Evolutionary conservation across 2,329 filamentous ascomycete species (phyloP).

Genomic region (Aspergillus sclerotialis): DNA sequence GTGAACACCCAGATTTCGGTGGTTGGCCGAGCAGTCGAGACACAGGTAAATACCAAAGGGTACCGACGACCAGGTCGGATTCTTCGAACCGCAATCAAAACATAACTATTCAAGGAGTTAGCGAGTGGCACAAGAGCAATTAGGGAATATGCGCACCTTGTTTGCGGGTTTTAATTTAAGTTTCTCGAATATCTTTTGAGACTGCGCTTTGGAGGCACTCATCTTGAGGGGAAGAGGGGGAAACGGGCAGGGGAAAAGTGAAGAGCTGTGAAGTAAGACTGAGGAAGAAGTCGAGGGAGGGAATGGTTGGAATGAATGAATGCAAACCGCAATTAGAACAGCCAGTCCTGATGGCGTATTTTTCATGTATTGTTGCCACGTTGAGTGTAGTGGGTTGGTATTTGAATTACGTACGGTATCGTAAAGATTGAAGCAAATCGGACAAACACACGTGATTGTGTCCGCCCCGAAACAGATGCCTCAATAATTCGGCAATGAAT

Average conservation of each 20-base stretch:
- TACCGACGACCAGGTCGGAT: conserved; percentile 96
- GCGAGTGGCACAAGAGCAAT: conserved; percentile 6
- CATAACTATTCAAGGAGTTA: conserved; percentile 59
- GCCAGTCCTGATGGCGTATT: neutral
- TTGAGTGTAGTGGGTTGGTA: neutral
- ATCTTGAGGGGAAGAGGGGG: conserved; percentile 30
- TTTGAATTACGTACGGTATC: neutral
- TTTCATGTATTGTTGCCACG: neutral
- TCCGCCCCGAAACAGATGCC: no score
- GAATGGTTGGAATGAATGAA: neutral
- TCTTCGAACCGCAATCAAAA: conserved; percentile 97
- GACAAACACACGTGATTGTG: neutral
- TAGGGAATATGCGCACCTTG: conserved; percentile 58
- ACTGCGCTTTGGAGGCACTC: conserved; percentile 85
- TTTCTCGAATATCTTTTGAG: conserved; percentile 96
- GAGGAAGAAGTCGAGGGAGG: neutral
- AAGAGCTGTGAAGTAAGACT: conserved; percentile 2
- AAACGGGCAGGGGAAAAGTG: conserved; percentile 2
- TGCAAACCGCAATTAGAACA: neutral
- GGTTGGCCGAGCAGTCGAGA: conserved; percentile 93
- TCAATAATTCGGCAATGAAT: conserved; percentile 1
- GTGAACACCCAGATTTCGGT: conserved; percentile 95
- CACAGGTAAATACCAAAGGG: conserved; percentile 97
- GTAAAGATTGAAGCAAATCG: neutral
- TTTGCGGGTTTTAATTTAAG: conserved; percentile 90